These are phyloP conservation scores for Suillus luteus DNA, from an alignment of 768 basidiomycete genomes.

Conservation along the genomic window DNA sequence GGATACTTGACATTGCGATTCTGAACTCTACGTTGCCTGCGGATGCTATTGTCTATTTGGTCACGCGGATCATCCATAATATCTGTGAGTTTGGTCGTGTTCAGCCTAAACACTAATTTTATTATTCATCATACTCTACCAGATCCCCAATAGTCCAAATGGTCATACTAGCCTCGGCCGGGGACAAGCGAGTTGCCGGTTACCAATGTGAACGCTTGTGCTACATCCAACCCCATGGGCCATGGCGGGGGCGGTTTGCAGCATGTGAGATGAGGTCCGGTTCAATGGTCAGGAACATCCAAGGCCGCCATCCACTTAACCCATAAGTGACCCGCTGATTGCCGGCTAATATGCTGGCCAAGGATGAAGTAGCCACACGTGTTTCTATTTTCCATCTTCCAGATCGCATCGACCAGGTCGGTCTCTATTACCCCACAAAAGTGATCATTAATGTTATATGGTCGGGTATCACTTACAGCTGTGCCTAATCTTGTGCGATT, in stretches of 20 bases:
- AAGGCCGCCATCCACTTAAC: neutral
- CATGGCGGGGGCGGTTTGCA: too few relatives aligned
- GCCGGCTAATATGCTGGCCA: neutral
- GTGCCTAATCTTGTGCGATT: neutral
- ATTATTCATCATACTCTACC: too few relatives aligned
- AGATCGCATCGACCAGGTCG: neutral
- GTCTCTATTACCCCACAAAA: slow-evolving; percentile 4
- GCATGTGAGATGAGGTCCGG: neutral
- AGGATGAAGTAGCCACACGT: neutral
- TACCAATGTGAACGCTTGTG: neutral
- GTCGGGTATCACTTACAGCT: neutral
- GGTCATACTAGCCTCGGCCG: neutral
- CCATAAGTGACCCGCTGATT: neutral
- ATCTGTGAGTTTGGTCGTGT: neutral
- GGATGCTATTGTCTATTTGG: neutral
- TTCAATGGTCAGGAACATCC: neutral
- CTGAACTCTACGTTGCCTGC: neutral
- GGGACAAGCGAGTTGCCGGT: neutral
- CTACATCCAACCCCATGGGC: neutral
- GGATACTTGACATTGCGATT: neutral
- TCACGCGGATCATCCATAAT: neutral
- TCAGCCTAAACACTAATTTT: neutral
- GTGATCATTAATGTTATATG: neutral
- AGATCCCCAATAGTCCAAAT: too few relatives aligned
- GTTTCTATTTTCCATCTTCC: neutral